Percentiles rank a stretch among this genome's conserved stretches.
Evolutionary conservation across 2,329 filamentous ascomycete genomes (phyloP).

Genomic region (Hypoxylon sp.): DNA sequence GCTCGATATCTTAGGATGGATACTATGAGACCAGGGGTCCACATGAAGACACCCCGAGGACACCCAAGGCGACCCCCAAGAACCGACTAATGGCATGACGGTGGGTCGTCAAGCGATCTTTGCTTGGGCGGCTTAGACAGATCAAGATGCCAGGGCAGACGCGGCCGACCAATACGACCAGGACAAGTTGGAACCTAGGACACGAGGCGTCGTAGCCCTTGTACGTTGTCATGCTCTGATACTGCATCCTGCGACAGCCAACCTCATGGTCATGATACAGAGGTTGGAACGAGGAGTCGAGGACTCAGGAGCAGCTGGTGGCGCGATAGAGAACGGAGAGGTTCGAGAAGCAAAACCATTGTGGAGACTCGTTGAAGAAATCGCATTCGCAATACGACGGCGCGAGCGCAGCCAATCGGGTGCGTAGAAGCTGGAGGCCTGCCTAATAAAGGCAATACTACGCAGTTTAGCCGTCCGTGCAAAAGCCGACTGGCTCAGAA

Average conservation of each 20-base stretch:
- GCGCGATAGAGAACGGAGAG: constrained; percentile 19
- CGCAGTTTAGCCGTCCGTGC: constrained; percentile 14
- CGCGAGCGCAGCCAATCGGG: constrained; percentile 35
- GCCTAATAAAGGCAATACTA: constrained; percentile 20
- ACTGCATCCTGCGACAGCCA: constrained; percentile 40
- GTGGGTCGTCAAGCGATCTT: constrained; percentile 41
- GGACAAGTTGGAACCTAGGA: constrained; percentile 14
- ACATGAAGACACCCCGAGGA: constrained; percentile 36
- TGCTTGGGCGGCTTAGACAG: constrained; percentile 29
- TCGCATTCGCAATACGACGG: constrained; percentile 24
- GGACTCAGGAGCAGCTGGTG: constrained; percentile 16
- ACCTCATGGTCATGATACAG: constrained; percentile 39
- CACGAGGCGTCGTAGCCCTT: constrained; percentile 30
- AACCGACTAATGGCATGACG: constrained; percentile 38
- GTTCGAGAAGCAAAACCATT: constrained; percentile 19
- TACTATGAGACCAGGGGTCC: constrained; percentile 43
- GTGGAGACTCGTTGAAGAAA: constrained; percentile 26
- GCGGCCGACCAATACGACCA: constrained; percentile 19
- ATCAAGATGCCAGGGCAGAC: constrained; percentile 33
- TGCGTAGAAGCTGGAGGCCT: background rate
- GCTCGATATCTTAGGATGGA: constrained; percentile 27
- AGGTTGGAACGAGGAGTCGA: constrained; percentile 35
- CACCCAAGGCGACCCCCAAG: constrained; percentile 29
- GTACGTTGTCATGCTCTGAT: constrained; percentile 25
- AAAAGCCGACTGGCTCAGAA: constrained; percentile 9